Evolutionary conservation across 2,329 filamentous ascomycete species (phyloP).

Genomic region (Trichoderma breve): DNA sequence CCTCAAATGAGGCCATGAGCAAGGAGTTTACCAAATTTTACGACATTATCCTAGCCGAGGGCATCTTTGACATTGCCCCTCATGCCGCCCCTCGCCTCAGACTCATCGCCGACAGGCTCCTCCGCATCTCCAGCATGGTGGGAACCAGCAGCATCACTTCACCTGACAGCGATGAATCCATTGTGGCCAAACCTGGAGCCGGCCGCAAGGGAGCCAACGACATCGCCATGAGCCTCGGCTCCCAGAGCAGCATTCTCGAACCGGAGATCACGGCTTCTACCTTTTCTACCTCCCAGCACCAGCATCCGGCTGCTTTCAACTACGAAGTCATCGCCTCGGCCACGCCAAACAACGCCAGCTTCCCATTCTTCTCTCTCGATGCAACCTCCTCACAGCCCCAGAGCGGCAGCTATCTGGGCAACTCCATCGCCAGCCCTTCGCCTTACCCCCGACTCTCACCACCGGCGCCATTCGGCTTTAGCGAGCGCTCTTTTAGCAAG

Average conservation of each 20-base stretch:
- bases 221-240: neutral
- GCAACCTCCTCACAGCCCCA: slow-evolving; percentile 21
- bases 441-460: slow-evolving; percentile 39
- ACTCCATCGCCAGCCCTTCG: slow-evolving; percentile 24
- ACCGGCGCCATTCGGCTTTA: slow-evolving; percentile 57
- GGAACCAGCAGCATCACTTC: slow-evolving; percentile 33
- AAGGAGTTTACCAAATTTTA: slow-evolving; percentile 67
- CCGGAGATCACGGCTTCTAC: neutral
- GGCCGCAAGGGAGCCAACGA: slow-evolving; percentile 3
- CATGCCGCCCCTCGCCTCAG: slow-evolving; percentile 58
- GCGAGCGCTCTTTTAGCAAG: slow-evolving; percentile 67
- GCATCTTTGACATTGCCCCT: slow-evolving; percentile 56
- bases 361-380: slow-evolving; percentile 41
- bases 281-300: slow-evolving; percentile 8
- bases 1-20: slow-evolving; percentile 71
- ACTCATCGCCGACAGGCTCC: slow-evolving; percentile 56
- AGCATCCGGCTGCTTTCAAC: slow-evolving; percentile 22
- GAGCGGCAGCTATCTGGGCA: slow-evolving; percentile 17
- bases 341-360: slow-evolving; percentile 53
- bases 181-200: slow-evolving; percentile 14
- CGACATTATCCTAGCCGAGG: slow-evolving; percentile 56
- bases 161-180: slow-evolving; percentile 16
- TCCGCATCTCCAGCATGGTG: slow-evolving; percentile 50
- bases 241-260: neutral
- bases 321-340: slow-evolving; percentile 53